Evolutionary conservation across 2,329 filamentous ascomycete species (phyloP), one percentile per base, ranked within the genome.

Genomic region (Hawksworthiomyces lignivorus): DNA sequence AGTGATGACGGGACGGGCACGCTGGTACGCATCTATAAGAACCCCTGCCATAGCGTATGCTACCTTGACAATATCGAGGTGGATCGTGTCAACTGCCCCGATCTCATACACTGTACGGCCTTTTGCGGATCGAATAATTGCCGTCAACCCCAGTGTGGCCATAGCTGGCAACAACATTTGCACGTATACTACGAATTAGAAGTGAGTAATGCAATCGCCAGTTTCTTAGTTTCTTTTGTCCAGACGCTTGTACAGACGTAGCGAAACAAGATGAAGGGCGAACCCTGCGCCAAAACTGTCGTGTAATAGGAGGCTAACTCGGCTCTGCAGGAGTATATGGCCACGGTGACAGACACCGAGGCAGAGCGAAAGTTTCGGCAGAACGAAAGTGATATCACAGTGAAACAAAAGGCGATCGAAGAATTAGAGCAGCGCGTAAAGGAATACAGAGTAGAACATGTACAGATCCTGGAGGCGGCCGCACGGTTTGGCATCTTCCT

Each of bases 401-500:
- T 57, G 14, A 53, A 51, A 27, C 40, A 59, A 34, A 45, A 46
- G 8, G 56, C 54, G 0, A 52, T 63, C 17, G 41, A 44, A 19
- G 44, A 51, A 2, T 44, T 49, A 7, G 36, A 60, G 39, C 20
- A 38, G 14, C 34, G 30, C 6, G 54, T 63, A 15, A 28, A 40
- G 1, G 60, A 62, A 38, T 58, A 55, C 39, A 27, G 54, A 39
- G n/a, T 46, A 1, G 62, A 67, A 45, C 55, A 60, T 14, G 36
- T 45, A 8, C 31, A 54, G 19, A 54, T 67, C 14, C 58, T 59
- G 37, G 39, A 60, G 14, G 59, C 63, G 0, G 56, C 61, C 1
- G 57, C 55, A 1, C 50, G 57, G 12, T 67, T 68, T 33, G 55
- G 59, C 14, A 35, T 63, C 17, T 68, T 62, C 42, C 43, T 68